Conservation (phyloP, 371 early-diverging fungal genomes). For the Mortierella sp. region DNA sequence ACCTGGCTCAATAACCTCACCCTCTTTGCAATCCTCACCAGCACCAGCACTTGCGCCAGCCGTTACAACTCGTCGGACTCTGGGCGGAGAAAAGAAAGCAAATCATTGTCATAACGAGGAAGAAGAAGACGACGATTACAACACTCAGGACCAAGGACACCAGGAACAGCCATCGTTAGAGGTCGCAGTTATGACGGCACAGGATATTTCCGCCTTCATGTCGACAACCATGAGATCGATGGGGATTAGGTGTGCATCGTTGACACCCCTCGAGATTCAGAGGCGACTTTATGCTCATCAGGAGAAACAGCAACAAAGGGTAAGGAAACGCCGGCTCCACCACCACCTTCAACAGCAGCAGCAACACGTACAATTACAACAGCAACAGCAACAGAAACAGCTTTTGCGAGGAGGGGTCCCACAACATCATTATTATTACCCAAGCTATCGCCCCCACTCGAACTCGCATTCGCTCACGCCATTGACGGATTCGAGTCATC, state of each 20-base stretch:
- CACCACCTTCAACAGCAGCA: not conserved
- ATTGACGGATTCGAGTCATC: not conserved
- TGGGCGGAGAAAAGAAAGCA: not conserved
- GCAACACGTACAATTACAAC: not conserved
- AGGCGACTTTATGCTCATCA: constrained; percentile 20
- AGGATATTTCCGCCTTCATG: constrained; percentile 25
- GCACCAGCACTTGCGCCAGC: not conserved
- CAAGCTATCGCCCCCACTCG: not conserved
- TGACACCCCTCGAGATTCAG: constrained; percentile 41
- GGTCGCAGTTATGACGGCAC: constrained; percentile 11
- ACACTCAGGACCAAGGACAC: not conserved
- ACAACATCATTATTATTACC: not conserved
- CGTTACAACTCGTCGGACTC: not conserved
- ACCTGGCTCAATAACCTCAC: not conserved
- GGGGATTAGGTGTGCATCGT: not conserved
- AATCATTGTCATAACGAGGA: not conserved
- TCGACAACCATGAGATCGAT: constrained; percentile 23
- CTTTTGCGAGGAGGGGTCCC: not conserved
- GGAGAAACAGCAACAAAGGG: not conserved
- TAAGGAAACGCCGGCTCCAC: not conserved
- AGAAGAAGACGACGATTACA: not conserved
- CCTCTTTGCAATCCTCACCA: not conserved
- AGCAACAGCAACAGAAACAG: not conserved
- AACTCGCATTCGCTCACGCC: not conserved
- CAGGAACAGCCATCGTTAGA: not conserved